Evolutionary conservation across 352 stramenopile species (phyloP).

Genomic region (Pythium periplocum): DNA sequence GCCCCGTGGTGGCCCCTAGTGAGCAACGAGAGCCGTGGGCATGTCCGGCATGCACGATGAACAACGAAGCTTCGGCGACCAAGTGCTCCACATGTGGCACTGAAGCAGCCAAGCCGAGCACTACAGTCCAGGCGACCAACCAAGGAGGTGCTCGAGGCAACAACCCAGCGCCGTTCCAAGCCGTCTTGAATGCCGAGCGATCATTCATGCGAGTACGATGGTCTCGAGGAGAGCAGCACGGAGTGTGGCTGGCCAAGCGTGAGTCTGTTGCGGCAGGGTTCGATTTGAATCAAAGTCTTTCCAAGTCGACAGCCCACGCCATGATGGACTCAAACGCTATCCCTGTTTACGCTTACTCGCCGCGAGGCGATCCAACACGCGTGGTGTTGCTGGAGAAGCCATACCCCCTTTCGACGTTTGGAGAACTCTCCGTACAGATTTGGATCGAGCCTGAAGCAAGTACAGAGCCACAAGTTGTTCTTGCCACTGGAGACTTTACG

Average conservation of each 20-base stretch:
- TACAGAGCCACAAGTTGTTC: slow-evolving; percentile 34
- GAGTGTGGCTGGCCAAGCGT: slow-evolving; percentile 69
- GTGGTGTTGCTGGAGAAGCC: slow-evolving; percentile 63
- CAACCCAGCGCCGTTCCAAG: slow-evolving; percentile 73
- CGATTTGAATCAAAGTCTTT: slow-evolving; percentile 31
- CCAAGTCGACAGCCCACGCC: slow-evolving; percentile 18
- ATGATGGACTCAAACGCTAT: slow-evolving; percentile 57
- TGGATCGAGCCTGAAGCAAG: slow-evolving; percentile 45
- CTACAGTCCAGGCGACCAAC: slow-evolving; percentile 24
- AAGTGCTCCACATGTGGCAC: slow-evolving; percentile 78
- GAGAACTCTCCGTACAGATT: slow-evolving; percentile 59
- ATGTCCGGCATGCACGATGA: slow-evolving; percentile 74
- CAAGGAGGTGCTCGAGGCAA: slow-evolving; percentile 33
- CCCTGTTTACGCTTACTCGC: slow-evolving; percentile 49
- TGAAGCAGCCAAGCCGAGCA: slow-evolving; percentile 29
- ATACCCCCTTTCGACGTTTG: slow-evolving; percentile 44
- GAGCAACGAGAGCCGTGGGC: slow-evolving; percentile 39
- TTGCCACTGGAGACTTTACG: slow-evolving; percentile 63
- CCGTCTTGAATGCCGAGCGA: slow-evolving; percentile 42
- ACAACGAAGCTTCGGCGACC: slow-evolving; percentile 45
- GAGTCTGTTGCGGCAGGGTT: slow-evolving; percentile 26
- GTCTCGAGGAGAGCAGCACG: slow-evolving; percentile 77
- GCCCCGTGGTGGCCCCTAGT: slow-evolving; percentile 14
- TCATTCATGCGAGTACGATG: slow-evolving; percentile 78
- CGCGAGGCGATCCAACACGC: slow-evolving; percentile 34